Base-by-base conservation (phyloP, 148 eudicot genomes). In the Rhododendron molle region DNA sequence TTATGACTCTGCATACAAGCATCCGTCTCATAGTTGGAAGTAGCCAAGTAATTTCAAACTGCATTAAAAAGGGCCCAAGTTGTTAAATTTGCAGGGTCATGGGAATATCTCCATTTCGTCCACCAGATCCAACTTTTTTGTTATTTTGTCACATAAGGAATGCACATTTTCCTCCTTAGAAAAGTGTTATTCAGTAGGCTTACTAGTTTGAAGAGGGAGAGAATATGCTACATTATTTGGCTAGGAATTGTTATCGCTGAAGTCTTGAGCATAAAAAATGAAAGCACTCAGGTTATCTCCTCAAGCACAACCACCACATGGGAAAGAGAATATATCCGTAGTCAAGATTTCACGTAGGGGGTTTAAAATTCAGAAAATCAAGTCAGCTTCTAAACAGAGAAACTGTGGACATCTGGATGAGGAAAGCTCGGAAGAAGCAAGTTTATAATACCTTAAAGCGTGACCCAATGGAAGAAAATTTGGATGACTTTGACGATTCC, bases 381-480 rank as follows among this genome's bases (percentile, higher is more conserved):
- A 84, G 34, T 84, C 14, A 7, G 36, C 71, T 76, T 32, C 72
- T 38, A 23, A 52, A 76, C n/a, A 36, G 30, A 34, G 28, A 72
- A 36, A 14, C 36, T 5, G 71, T 30, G 67, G 18, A 58, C 50
- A 69, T 83, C 77, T 6, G 54, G 23, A 86, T 26, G 50, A 38
- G n/a, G 40, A 23, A 56, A 84, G 52, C 76, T 28, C 49, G 10
- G 9, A 28, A 74, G 30, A 28, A 72, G 78, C 50, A 82, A 50
- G 81, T 36, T 30, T 44, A 49, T 56, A 12, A 79, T 89, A 97
- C 99, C 98, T 97, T 97, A 87, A 97, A 97, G 72, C 99, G 96
- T n/a, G 99, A 91, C 46, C 99, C 99, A 56, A 97, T 97, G 46
- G 99, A 97, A 86, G 99, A 97, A 91, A 97, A 97, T 86, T 97